Evolutionary conservation across 208 protist species (phyloP).

Genomic region (Phytomonas sp.): DNA sequence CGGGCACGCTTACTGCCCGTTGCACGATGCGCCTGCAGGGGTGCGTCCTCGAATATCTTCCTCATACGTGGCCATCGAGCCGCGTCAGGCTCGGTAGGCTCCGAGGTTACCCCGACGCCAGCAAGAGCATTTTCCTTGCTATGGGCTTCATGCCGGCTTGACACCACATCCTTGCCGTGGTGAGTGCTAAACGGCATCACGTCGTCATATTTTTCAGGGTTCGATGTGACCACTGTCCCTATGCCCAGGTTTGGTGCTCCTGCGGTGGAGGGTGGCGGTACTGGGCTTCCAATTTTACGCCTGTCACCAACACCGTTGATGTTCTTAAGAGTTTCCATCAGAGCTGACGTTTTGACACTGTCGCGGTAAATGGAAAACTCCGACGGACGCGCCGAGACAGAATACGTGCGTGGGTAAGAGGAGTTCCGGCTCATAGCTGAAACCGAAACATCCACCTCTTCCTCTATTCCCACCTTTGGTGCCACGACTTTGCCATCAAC

Average conservation of each 20-base stretch:
- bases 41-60: neutral
- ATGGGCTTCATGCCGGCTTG: neutral
- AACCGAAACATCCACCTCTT: slow-evolving; percentile 26
- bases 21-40: neutral
- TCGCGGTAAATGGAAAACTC: slow-evolving; percentile 77
- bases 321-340: neutral
- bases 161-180: neutral
- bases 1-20: neutral
- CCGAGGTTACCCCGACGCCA: neutral
- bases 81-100: neutral
- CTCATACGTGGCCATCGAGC: neutral
- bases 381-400: slow-evolving; percentile 35
- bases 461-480: slow-evolving; percentile 6
- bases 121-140: neutral
- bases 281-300: neutral
- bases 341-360: slow-evolving; percentile 16
- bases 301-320: neutral
- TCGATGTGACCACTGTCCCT: neutral
- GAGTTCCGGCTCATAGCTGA: slow-evolving; percentile 14
- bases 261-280: neutral
- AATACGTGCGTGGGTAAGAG: slow-evolving; percentile 9
- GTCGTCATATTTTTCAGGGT: neutral
- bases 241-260: neutral
- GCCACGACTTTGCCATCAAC: neutral
- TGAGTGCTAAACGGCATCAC: neutral